Base-by-base conservation (phyloP, 2,329 filamentous ascomycete genomes). In the Thermoascus crustaceus region DNA sequence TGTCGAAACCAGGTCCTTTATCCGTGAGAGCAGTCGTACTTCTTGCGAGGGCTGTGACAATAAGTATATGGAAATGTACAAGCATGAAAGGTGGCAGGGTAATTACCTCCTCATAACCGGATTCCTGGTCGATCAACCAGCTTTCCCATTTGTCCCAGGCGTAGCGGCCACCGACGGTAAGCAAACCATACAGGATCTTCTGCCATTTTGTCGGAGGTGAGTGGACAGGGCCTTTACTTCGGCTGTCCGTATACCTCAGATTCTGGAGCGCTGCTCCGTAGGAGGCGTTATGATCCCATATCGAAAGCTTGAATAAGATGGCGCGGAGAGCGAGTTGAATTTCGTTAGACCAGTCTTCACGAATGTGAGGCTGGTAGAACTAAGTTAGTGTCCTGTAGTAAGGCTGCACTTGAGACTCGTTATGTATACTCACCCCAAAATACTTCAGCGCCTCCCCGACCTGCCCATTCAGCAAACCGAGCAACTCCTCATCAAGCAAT, bases 221-320 rank as follows among this genome's bases (percentile, higher is more conserved):
- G 34, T 83, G 64, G 17, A 81, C 74, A 0, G 76, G 65, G 7
- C 76, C 76, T 30, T 63, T 63, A 35, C 70, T 72, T 42, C 89
- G 75, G 32, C 87, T 88, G 57, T 96, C 89, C 7, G 85, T 83
- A 54, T 89, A 96, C 54, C 80, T 80, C 18, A 98, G 72, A 44
- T 94, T 94, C 61, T 98, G 91, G 32, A 98, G 69, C 22, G 85
- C 80, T 7, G 91, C 91, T 41, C 91, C 91, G 60, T 98, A 96
- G 4, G 85, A 93, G 24, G 91, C 85, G 58, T 94, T 81, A 59
- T 95, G 85, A 60, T 96, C 88, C 91, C 91, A 98, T 39, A 98
- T 80, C 10, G 84, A 86, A 43, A 98, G 74, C 63, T 98, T 98
- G 71, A 95, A 98, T 5, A 98, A 68, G 3, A 87, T 68, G 2